Evolutionary conservation across 2,329 filamentous ascomycete species (phyloP), one percentile per base, ranked within the genome.

Genomic region (Xylaria polymorpha): DNA sequence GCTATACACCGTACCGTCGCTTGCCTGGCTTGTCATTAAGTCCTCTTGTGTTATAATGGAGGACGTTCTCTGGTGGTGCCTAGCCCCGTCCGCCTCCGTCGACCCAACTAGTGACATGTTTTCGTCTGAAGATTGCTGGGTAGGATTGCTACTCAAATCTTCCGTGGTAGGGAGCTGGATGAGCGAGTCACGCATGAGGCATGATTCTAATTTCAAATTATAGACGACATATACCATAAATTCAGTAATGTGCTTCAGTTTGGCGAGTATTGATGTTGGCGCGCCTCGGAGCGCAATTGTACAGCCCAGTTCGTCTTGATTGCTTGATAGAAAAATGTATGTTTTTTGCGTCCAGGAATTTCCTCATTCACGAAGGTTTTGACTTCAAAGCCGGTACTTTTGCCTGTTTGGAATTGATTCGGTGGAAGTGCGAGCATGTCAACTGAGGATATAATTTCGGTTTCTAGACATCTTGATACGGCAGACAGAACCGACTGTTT

Each of bases 201-300:
- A 97, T 1, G 96, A 97, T 81, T 99, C 96, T 15, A 99, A 86
- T 78, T 97, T 97, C 62, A 99, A 85, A 75, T 98, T 99, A 81
- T 99, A 99, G 14, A 98, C 94, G 22, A 99, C 97, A 74, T 98
- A 99, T 44, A 97, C 92, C 95, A 99, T 98, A 78, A 99, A 98
- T 78, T 99, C 96, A 12, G 95, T 96, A 73, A 99, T 96, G 61
- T 90, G 88, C 81, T 99, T 99, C 80, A 99, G 90, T 74, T 90
- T 92, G 1, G 89, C 85, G 20, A 99, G 85, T 0, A 90, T 85
- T 57, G 88, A 83, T 37, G 90, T 90, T 68, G 92, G 90, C 3
- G 92, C 93, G 1, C 96, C 96, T 55, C 96, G 90, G 25, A 99
- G 84, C 14, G 94, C 93, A 74, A 99, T 97, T 0, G 96, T 99